Base-by-base conservation (phyloP, 176 grass and related monocot genomes). In the Luzula sylvatica region DNA sequence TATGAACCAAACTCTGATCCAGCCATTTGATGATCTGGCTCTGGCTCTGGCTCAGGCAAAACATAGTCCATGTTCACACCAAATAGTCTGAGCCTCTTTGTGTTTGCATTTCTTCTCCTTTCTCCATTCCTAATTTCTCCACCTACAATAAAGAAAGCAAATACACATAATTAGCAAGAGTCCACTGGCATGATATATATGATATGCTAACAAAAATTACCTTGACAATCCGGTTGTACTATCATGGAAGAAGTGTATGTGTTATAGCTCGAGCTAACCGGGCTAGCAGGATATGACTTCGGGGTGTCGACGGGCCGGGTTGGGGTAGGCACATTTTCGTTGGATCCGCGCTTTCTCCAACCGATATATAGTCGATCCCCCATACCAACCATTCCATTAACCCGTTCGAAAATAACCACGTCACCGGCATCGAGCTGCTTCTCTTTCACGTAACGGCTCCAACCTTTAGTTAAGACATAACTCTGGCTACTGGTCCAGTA, bases 401-500 rank as follows among this genome's bases (percentile, higher is more conserved):
- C 20, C 44, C 60, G 43, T 32, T 64, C 43, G 20, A 64, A 64
- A 71, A 67, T 49, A 28, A 95, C 83, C 1, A 88, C 76, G 26
- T 95, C 88, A 38, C 83, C 88, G 11, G 88, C 75, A 11, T 81
- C 79, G 0, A 95, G 88, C 20, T 38, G 75, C 66, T 95, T 95
- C 73, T 95, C 88, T 76, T 95, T 95, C 60, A 95, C 79, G 61
- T 84, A 95, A 22, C 88, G 75, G 62, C 88, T 95, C 88, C 88
- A 95, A 49, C 88, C 88, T 66, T 88, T 95, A 65, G 88, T 95
- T 28, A 95, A 66, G 55, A 95, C 88, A 64, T 95, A 95, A 72
- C 88, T 95, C 72, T 95, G 88, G 80, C 88, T 95, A 67, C 88
- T 95, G 4, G 79, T 88, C 88, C 88, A 95, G 76, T 95, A 95